Base-by-base conservation (phyloP, 2,329 filamentous ascomycete genomes). In the Dothistroma septosporum region DNA sequence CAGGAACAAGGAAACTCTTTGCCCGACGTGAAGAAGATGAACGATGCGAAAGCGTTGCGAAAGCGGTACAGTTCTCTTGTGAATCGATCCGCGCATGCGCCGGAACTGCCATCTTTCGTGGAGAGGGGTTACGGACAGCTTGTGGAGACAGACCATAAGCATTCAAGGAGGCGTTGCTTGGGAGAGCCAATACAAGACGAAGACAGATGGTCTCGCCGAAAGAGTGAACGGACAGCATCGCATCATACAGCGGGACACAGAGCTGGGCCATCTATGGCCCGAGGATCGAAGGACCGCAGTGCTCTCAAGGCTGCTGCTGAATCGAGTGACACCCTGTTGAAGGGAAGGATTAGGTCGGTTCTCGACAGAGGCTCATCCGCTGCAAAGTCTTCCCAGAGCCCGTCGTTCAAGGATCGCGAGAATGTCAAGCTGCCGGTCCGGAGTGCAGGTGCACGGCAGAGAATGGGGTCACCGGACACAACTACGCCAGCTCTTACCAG, bases 71-170 rank as follows among this genome's bases (percentile, higher is more conserved):
- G 12, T 1, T 1, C 47, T 50, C 47, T 24, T 11, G 12, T 9
- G 7, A 21, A 50, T 28, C 47, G 47, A 50, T 50, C 47, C 24
- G 47, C 47, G 47, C 47, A 28, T 31, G 47, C 47, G 47, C 47
- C 33, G n/a, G 65, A 69, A n/a, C 54, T 72, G 59, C 69, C 69
- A 1, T 68, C 66, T n/a, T 60, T 65, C 7, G 68, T 71, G n/a
- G 68, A 70, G 32, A 57, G 57, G 24, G 69, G 64, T n/a, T 70
- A 70, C 60, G 65, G 57, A 49, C 59, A 64, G 48, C 22, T 66
- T 14, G 53, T 48, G 28, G 49, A 67, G 50, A 28, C 53, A 21
- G 35, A 33, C 37, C 54, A 50, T 31, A 50, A 50, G 21, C 47
- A 21, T 6, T 24, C 8, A n/a, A 50, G 47, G 19, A 50, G 41